Conservation (phyloP, 2,329 filamentous ascomycete genomes). For the Epichloe coenophiala region DNA sequence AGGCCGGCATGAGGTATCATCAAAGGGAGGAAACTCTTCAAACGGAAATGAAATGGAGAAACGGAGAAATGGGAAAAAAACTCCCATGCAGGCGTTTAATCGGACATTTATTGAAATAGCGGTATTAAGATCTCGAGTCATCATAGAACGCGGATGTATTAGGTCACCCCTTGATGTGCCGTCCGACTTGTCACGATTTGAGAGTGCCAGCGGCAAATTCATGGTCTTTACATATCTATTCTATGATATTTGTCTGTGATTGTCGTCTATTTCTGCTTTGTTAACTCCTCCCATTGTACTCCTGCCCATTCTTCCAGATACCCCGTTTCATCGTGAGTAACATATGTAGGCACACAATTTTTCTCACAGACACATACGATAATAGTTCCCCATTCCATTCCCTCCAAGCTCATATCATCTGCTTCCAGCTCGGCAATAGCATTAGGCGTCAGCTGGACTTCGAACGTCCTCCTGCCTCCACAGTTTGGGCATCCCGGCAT, state of each 20-base stretch:
- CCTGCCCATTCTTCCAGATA: slow-evolving; percentile 96
- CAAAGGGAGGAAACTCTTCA: slow-evolving; percentile 16
- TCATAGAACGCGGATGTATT: slow-evolving; percentile 14
- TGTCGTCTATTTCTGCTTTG: slow-evolving; percentile 21
- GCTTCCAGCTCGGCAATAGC: slow-evolving; percentile 80
- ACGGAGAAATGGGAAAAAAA: slow-evolving; percentile 12
- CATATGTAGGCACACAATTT: slow-evolving; percentile 56
- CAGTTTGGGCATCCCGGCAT: slow-evolving; percentile 71
- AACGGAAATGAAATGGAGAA: slow-evolving; percentile 7
- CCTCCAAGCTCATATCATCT: slow-evolving; percentile 57
- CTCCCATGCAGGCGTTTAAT: slow-evolving; percentile 20
- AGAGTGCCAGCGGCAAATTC: neutral
- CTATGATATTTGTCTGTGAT: neutral
- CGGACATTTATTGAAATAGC: slow-evolving; percentile 22
- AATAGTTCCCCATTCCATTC: slow-evolving; percentile 97
- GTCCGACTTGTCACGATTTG: slow-evolving; percentile 7
- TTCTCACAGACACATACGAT: slow-evolving; percentile 71
- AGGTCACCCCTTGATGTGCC: neutral
- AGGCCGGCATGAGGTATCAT: neutral
- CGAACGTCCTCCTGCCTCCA: slow-evolving; percentile 63
- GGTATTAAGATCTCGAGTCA: slow-evolving; percentile 19
- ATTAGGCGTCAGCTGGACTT: slow-evolving; percentile 84
- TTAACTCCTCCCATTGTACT: slow-evolving; percentile 88
- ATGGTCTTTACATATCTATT: slow-evolving; percentile 7
- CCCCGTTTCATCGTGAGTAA: slow-evolving; percentile 48